These are phyloP conservation scores for Vaccinium darrowii DNA, from an alignment of 148 eudicot genomes.

Conservation along the genomic window DNA sequence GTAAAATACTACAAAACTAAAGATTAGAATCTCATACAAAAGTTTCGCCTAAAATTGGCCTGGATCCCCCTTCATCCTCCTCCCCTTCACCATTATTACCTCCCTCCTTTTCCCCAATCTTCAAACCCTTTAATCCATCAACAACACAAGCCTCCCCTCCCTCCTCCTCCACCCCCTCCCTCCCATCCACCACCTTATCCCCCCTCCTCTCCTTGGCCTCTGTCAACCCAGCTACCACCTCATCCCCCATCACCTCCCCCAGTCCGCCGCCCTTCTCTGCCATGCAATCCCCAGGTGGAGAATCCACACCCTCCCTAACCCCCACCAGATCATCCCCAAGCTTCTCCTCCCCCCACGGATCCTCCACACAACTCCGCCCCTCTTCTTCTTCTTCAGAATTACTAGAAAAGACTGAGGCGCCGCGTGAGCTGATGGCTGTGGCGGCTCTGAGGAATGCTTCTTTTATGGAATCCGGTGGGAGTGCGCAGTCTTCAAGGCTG, in stretches of 20 bases:
- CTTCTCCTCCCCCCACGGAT: conserved; percentile 24
- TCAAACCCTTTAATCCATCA: conserved; percentile 44
- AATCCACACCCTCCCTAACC: conserved; percentile 17
- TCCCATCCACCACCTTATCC: conserved; percentile 31
- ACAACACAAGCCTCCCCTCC: conserved; percentile 32
- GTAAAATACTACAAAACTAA: too few species aligned
- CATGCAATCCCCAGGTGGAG: conserved; percentile 34
- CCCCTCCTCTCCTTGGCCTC: conserved; percentile 21
- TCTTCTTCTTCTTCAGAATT: conserved; percentile 17
- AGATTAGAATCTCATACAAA: neutral
- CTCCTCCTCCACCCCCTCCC: conserved; percentile 21
- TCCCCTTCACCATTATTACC: conserved; percentile 8
- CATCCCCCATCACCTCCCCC: conserved; percentile 28
- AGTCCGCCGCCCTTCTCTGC: conserved; percentile 33
- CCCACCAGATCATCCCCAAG: conserved; percentile 32
- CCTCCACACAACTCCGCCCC: conserved; percentile 26
- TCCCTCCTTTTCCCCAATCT: conserved; percentile 31
- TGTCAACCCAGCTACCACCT: conserved; percentile 23
- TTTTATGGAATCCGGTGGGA: conserved; percentile 67
- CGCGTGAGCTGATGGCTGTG: conserved; percentile 53
- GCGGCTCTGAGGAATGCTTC: conserved; percentile 81
- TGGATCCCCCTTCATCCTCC: conserved; percentile 23
- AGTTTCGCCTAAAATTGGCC: conserved; percentile 46
- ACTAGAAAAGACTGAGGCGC: conserved; percentile 25
- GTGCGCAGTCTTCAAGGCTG: conserved; percentile 87